Base-by-base conservation (phyloP, 1,284 basidiomycete genomes). In the Ganoderma sinense region DNA sequence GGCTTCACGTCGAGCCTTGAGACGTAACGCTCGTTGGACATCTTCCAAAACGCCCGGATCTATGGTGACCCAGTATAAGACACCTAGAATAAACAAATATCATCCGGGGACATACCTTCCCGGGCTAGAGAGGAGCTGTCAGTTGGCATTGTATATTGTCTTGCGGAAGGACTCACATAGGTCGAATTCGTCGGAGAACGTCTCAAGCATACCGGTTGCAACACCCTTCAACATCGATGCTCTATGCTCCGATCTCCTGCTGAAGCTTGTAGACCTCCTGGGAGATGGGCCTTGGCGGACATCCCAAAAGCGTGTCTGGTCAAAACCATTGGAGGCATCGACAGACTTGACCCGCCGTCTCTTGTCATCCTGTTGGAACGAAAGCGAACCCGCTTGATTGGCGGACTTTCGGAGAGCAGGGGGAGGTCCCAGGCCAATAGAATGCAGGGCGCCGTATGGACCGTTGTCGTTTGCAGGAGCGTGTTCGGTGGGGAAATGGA, bases 1-100 rank as follows among this genome's bases (percentile, higher is more conserved):
- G 67, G 91, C 90, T 74, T 93, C 91, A 39, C 91, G 87, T 64
- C 89, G 85, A 56, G 90, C 89, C 78, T 93, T 93, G 63, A 92
- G 80, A 67, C 87, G 88, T 53, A 94, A 76, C 7, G 91, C 92
- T 66, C 88, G 87, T 73, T 93, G 89, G 4, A 94, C 91, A 72
- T 94, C 92, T 78, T 91, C 91, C 62, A 93, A 78, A 71, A 94
- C 89, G 73, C 85, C 85, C 20, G 91, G 90, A 80, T 94, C 92
- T 93, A 75, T 29, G 48, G 18, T 55, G 26, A 26, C 14, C 7
- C 72, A 77, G 65, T 64, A 36, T 66, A 33, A 68, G 71, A 69
- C 39, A 16, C 41, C 14, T 10, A 20, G 70, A 69, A 67, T 67
- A 55, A 64, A 23, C 4, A 26, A 29, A 23, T 60, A 16, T 48